Percentiles rank a stretch among this genome's conserved stretches.
These are phyloP conservation scores for Exophiala dermatitidis DNA, from an alignment of 2,329 filamentous ascomycete genomes.

Conservation along the genomic window DNA sequence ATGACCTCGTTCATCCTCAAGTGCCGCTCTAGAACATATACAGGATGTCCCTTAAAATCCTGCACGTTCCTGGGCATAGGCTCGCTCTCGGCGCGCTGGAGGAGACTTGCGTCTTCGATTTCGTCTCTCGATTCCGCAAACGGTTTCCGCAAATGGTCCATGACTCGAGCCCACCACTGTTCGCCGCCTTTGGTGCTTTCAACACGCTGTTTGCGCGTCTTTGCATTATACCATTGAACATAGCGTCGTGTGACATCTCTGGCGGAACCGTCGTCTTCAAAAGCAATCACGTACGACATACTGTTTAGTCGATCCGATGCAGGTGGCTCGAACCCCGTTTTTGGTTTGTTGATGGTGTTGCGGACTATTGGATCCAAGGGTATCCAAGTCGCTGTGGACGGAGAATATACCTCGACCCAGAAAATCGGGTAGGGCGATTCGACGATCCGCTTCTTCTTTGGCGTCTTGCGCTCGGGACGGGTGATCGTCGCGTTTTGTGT, in stretches of 20 bases:
- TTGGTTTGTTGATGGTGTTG: slow-evolving; percentile 65
- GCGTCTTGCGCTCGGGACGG: background rate
- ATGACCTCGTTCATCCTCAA: slow-evolving; percentile 77
- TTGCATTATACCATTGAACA: slow-evolving; percentile 79
- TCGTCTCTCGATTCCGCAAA: slow-evolving; percentile 63
- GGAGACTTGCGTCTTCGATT: slow-evolving; percentile 72
- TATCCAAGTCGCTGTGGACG: slow-evolving; percentile 84
- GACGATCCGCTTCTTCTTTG: slow-evolving; percentile 16
- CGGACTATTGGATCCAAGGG: slow-evolving; percentile 80
- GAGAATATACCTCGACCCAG: slow-evolving; percentile 89
- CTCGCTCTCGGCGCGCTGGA: slow-evolving; percentile 64
- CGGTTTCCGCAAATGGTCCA: slow-evolving; percentile 36
- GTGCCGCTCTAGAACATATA: slow-evolving; percentile 79
- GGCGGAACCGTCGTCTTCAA: slow-evolving; percentile 69
- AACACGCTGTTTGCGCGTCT: slow-evolving; percentile 74
- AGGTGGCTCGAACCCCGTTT: slow-evolving; percentile 68
- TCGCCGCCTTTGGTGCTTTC: slow-evolving; percentile 56
- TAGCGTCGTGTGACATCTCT: slow-evolving; percentile 86
- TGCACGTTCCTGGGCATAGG: slow-evolving; percentile 77
- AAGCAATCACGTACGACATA: slow-evolving; percentile 77
- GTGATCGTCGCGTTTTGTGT: slow-evolving; percentile 1
- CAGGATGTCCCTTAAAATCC: slow-evolving; percentile 80
- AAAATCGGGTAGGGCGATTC: slow-evolving; percentile 78
- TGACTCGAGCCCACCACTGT: slow-evolving; percentile 49
- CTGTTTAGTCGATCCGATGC: slow-evolving; percentile 67